Base-by-base conservation (phyloP, 768 basidiomycete genomes). In the Dacryopinax primogenitus region DNA sequence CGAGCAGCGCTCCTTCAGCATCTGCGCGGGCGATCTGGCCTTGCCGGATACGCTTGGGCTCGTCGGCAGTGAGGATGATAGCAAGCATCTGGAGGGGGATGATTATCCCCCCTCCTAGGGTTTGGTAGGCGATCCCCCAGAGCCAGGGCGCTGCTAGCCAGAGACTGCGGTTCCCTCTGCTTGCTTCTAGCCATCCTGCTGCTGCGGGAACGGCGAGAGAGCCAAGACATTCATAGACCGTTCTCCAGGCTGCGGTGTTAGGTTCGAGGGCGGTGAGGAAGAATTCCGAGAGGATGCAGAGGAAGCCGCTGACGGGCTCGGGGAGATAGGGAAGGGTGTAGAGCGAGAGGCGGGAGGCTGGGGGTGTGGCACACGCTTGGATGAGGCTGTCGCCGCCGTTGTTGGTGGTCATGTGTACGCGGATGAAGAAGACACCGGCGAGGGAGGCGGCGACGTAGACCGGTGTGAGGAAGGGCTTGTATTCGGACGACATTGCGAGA, bases 21-120 rank as follows among this genome's bases (percentile, higher is more conserved):
- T 58, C 51, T 23, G 51, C 51, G 51, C 51, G 51, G 26, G 51
- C 11, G 51, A 58, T 58, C 51, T 58, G 51, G 51, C 51, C 51
- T 6, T 58, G 51, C 13, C 51, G 51, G 51, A 58, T 58, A 15
- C 51, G 51, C 4, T 3, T 4, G 51, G 51, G 51, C 51, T 23
- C 51, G 26, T 58, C 51, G 51, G 51, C 12, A 4, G 51, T 58
- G 51, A 58, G 51, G 51, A 32, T 13, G 51, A 58, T 58, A 21
- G 51, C 51, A 30, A 58, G 51, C 51, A 58, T 13, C 51, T 58
- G 51, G 13, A 58, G 51, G 26, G 26, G 13, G 51, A 58, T 23
- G 51, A 58, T 30, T 23, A 58, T 30, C 4, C 51, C 51, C 3
- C 51, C 51, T 13, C 51, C 51, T 13, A 58, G 3, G 11, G 51